Base-by-base conservation (phyloP, 2,329 filamentous ascomycete genomes). In the Curvularia eragrostidis region DNA sequence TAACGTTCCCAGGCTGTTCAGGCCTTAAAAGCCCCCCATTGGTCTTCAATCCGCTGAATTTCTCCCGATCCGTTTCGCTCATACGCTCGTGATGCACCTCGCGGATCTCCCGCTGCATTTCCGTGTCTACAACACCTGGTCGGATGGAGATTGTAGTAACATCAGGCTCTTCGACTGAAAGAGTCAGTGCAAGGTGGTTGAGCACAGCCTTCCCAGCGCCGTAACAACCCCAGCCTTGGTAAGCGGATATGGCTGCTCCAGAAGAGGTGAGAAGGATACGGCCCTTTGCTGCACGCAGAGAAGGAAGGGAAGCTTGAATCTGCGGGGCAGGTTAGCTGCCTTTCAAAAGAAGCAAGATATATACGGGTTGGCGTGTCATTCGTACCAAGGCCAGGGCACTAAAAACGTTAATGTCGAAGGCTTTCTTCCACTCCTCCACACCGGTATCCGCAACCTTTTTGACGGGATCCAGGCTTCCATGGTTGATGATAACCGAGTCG, bases 381-480 rank as follows among this genome's bases (percentile, higher is more conserved):
- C 85, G 70, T 80, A 96, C 91, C 76, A 97, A 81, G 32, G 87
- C 88, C 43, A 97, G 80, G 26, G 87, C 87, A 65, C 91, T 94
- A 74, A 97, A 93, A 67, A 98, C 87, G 74, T 98, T 98, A 61
- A 92, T 82, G 66, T 96, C 89, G 76, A 92, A 97, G 8, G 85
- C 81, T 1, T 80, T 77, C 69, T 87, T 89, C 91, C 93, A 97
- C 59, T 90, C 88, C 36, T 90, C 87, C 0, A 87, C 72, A n/a
- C 85, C 84, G 15, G 84, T 83, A 54, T 94, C 85, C 3, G 80
- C 86, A 43, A 98, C 80, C 56, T 85, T 86, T 49, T 85, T 86
- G 41, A 96, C 88, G 1, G 92, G 90, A n/a, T 87, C 84, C 43
- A 99, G 79, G 0, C 87, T 82, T 19, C 93, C 93, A 73, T 99